Base-by-base conservation (phyloP, 805 yeast genomes). In the Candida corydali region DNA sequence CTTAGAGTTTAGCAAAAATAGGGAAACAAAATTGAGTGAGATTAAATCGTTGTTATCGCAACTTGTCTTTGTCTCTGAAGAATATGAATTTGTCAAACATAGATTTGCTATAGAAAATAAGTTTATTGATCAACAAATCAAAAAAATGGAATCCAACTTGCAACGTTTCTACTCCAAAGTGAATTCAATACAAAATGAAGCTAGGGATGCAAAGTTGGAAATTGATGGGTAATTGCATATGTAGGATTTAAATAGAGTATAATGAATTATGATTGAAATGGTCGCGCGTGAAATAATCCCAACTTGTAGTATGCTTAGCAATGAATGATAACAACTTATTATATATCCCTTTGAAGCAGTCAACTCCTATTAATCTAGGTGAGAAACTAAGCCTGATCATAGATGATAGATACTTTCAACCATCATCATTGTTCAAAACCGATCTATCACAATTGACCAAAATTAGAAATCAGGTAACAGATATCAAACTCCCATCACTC, bases 311-410 rank as follows among this genome's bases (percentile, higher is more conserved):
- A 10, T 15, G 9, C 9, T 22, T 10, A n/a, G 14, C 34, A 23
- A 32, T 32, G 14, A 22, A 8, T 10, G 34, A 32, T 16, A 44
- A 55, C 30, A 76, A 76, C 41, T 53, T 79, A 26, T 51, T 78
- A 12, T 63, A 61, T 40, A 58, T 80, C 3, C 83, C 84, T 0
- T 61, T 70, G 15, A 61, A 82, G 32, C 62, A 65, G 37, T 68
- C 82, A 0, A 54, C 59, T 22, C 55, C 58, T 6, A 48, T 71
- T 3, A 68, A 68, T 33, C 44, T 80, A 5, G 69, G 63, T 2
- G 49, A 47, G 1, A 62, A 57, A 14, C 50, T 75, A 6, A 50
- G 66, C 2, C 59, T 58, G 9, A 54, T 75, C 24, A 80, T 82
- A 25, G 61, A 71, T 28, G 50, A 57, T 19, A 80, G 76, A 36